Conservation (phyloP, 2,329 filamentous ascomycete species). For the Aspergillus sojae region DNA sequence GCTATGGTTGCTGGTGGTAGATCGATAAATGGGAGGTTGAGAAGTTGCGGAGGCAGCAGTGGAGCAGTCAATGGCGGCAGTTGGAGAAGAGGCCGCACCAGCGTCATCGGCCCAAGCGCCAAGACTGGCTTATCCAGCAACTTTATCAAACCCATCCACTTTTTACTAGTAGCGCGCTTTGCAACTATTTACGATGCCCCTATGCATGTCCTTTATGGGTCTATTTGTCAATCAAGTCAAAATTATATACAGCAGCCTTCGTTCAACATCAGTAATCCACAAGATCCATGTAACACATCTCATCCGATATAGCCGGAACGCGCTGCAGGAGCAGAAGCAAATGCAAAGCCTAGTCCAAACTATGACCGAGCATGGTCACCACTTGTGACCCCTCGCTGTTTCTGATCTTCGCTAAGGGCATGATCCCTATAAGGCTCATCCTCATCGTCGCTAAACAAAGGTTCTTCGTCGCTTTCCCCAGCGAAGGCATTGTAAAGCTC, state of each 20-base stretch:
- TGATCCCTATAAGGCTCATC: conserved; percentile 41
- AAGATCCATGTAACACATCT: neutral
- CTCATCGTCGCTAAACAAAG: conserved; percentile 51
- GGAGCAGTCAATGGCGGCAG: conserved; percentile 8
- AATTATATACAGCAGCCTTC: neutral
- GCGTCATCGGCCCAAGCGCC: conserved; percentile 23
- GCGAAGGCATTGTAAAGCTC: conserved; percentile 98
- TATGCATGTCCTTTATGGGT: neutral
- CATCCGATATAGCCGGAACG: neutral
- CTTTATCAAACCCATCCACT: neutral
- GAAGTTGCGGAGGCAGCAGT: conserved; percentile 16
- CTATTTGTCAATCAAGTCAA: neutral
- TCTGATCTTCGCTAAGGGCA: conserved; percentile 26
- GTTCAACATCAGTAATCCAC: neutral
- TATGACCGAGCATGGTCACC: conserved; percentile 14
- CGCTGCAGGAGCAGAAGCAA: neutral
- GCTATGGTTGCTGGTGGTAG: conserved; percentile 10
- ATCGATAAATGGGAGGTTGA: conserved; percentile 8
- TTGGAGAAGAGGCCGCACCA: conserved; percentile 23
- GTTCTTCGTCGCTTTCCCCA: conserved; percentile 79
- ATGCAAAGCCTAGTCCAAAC: neutral
- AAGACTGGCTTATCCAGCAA: conserved; percentile 10
- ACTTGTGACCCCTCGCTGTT: conserved; percentile 15
- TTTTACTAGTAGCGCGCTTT: neutral
- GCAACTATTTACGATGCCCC: neutral